A percentile compares a stretch with the other conserved stretches of the same genome.
phyloP scores from a whole-genome alignment of 768 basidiomycete species.

The Pleurotus djamor region DNA sequence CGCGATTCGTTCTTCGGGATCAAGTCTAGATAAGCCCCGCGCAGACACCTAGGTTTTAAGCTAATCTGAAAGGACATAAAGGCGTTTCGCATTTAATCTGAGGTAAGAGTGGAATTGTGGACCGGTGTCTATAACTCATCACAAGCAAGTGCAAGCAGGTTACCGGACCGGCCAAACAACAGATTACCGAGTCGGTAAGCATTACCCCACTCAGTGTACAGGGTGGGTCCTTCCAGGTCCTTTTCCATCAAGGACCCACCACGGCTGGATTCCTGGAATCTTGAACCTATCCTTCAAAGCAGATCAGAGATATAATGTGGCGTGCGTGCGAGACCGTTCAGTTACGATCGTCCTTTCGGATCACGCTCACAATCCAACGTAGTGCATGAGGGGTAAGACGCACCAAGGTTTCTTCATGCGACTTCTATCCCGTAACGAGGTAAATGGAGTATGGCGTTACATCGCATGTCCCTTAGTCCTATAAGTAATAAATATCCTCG shows the following conservation, averaged over 20 bases:
- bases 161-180: slow-evolving; percentile 21
- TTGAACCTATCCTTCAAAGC: background rate
- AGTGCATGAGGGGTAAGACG: background rate
- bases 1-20: background rate
- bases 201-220: slow-evolving; percentile 1
- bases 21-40: background rate
- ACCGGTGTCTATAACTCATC: slow-evolving; percentile 6
- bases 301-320: background rate
- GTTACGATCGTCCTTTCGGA: slow-evolving; percentile 7
- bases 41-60: background rate
- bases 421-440: slow-evolving; percentile 7
- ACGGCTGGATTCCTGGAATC: background rate
- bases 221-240: slow-evolving; percentile 1
- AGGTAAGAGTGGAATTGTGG: background rate
- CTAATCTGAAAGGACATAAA: slow-evolving; percentile 3
- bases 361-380: slow-evolving; percentile 4
- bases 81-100: background rate
- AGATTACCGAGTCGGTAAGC: slow-evolving; percentile 14
- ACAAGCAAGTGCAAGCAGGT: slow-evolving; percentile 11
- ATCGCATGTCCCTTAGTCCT: slow-evolving; percentile 6
- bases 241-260: background rate
- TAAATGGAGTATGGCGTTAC: slow-evolving; percentile 8
- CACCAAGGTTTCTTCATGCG: background rate
- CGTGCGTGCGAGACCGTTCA: slow-evolving; percentile 1
- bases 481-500: slow-evolving; percentile 2